Conservation (phyloP, 2,329 filamentous ascomycete genomes). For the Claviceps spartinae region DNA sequence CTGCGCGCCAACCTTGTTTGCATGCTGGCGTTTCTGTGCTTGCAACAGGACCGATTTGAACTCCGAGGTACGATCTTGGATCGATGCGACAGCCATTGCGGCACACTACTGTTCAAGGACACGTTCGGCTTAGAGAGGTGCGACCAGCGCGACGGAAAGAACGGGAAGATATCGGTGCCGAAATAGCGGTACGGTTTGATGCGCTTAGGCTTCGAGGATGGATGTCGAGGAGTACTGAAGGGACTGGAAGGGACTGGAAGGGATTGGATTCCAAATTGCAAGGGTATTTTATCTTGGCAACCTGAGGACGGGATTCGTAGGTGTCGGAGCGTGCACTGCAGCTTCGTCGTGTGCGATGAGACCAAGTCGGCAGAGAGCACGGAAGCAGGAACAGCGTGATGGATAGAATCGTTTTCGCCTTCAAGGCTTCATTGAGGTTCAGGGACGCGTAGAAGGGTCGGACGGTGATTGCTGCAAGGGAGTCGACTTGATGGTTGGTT, state of each 20-base stretch:
- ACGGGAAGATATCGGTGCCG: background rate
- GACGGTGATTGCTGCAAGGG: background rate
- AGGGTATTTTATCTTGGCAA: too few relatives aligned
- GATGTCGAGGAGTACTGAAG: background rate
- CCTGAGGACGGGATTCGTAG: background rate
- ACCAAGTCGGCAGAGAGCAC: background rate
- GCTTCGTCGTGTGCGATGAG: background rate
- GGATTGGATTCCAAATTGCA: too few relatives aligned
- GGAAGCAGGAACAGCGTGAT: background rate
- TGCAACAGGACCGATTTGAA: constrained; percentile 85
- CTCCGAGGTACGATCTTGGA: constrained; percentile 93
- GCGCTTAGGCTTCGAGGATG: background rate
- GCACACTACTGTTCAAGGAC: background rate
- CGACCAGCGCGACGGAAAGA: constrained; percentile 20
- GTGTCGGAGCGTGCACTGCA: background rate
- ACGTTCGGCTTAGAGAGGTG: constrained; percentile 9
- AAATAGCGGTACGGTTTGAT: background rate
- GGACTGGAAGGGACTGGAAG: too few relatives aligned
- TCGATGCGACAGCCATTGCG: constrained; percentile 55
- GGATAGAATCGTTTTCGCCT: too few relatives aligned
- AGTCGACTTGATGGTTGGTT: background rate
- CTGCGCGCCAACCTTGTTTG: constrained; percentile 65
- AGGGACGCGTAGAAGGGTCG: background rate
- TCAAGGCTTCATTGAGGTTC: background rate
- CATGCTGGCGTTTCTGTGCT: constrained; percentile 65